Evolutionary conservation across 306 rosid species (phyloP).

Genomic region (Inga oerstediana): DNA sequence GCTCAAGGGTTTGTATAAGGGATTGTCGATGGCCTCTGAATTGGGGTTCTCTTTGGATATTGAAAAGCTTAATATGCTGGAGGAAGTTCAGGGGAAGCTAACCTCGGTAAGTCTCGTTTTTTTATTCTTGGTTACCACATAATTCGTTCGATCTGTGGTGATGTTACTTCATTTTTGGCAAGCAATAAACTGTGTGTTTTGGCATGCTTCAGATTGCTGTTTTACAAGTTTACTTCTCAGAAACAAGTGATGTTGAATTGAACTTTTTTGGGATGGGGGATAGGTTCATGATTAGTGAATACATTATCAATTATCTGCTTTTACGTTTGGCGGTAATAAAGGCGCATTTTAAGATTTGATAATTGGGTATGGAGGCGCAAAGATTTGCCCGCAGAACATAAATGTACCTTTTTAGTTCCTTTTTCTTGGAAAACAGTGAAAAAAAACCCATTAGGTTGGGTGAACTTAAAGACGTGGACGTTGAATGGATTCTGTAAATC

Average conservation of each 20-base stretch:
- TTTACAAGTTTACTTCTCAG: neutral
- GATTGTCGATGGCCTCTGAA: conserved; percentile 39
- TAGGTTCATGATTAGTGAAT: neutral
- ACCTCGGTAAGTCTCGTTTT: conserved; percentile 45
- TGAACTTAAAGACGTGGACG: neutral
- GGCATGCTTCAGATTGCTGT: neutral
- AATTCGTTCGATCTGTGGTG: neutral
- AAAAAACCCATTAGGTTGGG: neutral
- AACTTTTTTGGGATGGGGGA: neutral
- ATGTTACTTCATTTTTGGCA: neutral
- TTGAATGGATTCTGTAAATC: neutral
- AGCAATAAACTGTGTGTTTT: neutral
- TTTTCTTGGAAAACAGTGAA: neutral
- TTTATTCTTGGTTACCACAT: neutral
- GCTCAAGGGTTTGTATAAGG: conserved; percentile 52
- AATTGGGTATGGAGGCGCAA: neutral
- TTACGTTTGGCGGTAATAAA: neutral
- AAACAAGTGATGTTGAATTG: neutral
- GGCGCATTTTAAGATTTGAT: neutral
- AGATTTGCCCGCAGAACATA: neutral
- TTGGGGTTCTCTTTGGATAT: conserved; percentile 43
- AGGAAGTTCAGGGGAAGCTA: conserved; percentile 45
- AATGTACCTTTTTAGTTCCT: neutral
- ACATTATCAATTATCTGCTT: neutral
- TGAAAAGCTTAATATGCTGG: conserved; percentile 32